Base-by-base conservation (phyloP, 2,329 filamentous ascomycete genomes). In the Ophiocordyceps camponoti-rufipedis region DNA sequence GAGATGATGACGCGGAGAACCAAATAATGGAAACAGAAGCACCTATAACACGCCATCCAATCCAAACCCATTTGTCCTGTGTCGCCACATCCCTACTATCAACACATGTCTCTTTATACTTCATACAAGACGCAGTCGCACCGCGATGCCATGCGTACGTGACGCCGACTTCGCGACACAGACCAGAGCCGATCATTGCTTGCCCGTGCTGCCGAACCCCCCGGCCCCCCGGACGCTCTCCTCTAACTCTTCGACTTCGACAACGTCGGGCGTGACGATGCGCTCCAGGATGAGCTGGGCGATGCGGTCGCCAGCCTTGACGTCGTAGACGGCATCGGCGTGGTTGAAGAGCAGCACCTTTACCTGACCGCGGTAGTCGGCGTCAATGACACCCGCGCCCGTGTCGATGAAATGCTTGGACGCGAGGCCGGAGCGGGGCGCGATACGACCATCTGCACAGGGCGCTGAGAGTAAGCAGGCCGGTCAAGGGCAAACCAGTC, bases 341-440 rank as follows among this genome's bases (percentile, higher is more conserved):
- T 94, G 81, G 68, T 98, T 98, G 64, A 96, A 96, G 45, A 98
- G 75, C 53, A 98, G 72, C 28, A 98, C 83, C 70, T 93, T 94
- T 56, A 98, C 82, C 53, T 84, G 84, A 18, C 91, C 91, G 33
- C 91, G 77, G 69, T 98, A 98, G 65, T 98, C 91, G 32, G 89
- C 88, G 63, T 98, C 91, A 55, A 98, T 96, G 51, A 98, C 91
- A 46, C 91, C 91, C 0, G 91, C 91, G 50, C 93, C 87, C 0
- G 85, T 91, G 62, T 95, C 87, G 61, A 98, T 96, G 66, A 88
- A 91, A 68, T 96, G 79, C 69, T 98, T 98, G 49, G 80, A 72
- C 2, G 89, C 89, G 33, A 94, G 80, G 43, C 87, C 87, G n/a
- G 85, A 91, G 52, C 88, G 83, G 10, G 88, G 88, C 3, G 88